Base-by-base conservation (phyloP, 2,329 filamentous ascomycete genomes). In the Cladosporium halotolerans region DNA sequence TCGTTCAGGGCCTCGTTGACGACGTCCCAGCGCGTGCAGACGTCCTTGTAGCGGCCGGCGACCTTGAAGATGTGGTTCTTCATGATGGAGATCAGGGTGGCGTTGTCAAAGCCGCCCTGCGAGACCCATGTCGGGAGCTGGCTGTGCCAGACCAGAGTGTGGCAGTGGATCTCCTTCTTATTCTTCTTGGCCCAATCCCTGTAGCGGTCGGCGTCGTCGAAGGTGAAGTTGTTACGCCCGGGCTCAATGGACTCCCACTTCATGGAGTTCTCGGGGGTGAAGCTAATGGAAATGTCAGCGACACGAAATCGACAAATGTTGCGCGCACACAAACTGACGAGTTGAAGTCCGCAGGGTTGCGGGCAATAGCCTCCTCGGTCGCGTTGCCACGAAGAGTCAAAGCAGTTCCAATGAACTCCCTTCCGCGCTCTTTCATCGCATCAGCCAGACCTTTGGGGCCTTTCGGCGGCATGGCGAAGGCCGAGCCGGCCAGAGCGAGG, bases 111-210 rank as follows among this genome's bases (percentile, higher is more conserved):
- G 23, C 64, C 63, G 16, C 69, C 54, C 10, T 42, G 44, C 16
- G 54, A 72, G 41, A 81, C 73, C 78, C 79, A 83, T 31, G 69
- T 70, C 0, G 80, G 77, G 3, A 80, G 70, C 63, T 81, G 77
- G 47, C 69, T 71, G 63, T 81, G 72, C 78, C 77, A 80, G 33
- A 79, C 69, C 44, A 78, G 70, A 48, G 76, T 83, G 64, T 88
- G 85, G 66, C 85, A 74, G 43, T 70, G 60, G 52, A 70, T 62
- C 48, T 67, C 58, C 44, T 69, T 63, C 28, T 66, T 62, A 57
- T 73, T 67, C 41, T 63, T 58, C n/a, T 63, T 63, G 4, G 70
- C 70, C 44, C 66, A 69, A 46, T 71, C 63, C 34, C 66, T 63
- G 56, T 69, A 57, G 32, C 61, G 60, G 55, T 72, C 70, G 13